phyloP scores from a whole-genome alignment of 495 filamentous ascomycete genomes.

The Podospora pseudocomata region DNA sequence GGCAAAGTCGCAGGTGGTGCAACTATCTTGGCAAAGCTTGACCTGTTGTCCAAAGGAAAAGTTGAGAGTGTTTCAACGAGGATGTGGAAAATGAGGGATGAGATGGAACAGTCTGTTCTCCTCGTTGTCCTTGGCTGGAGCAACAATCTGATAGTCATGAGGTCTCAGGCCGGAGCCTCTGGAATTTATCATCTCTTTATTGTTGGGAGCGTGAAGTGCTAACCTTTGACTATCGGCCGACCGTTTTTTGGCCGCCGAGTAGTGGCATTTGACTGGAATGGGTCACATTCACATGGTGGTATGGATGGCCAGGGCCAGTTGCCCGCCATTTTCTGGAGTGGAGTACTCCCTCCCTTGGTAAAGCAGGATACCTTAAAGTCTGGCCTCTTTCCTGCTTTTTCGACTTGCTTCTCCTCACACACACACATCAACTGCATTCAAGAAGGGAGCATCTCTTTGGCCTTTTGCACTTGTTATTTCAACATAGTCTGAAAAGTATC shows the following conservation, averaged over 20 bases:
- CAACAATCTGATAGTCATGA: neutral
- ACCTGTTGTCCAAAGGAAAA: neutral
- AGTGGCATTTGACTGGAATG: neutral
- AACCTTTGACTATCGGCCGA: neutral
- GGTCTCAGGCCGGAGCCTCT: neutral
- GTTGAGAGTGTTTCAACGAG: neutral
- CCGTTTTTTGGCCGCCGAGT: neutral
- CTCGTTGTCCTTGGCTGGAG: neutral
- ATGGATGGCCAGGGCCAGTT: neutral
- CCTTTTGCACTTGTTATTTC: neutral
- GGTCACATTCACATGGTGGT: neutral
- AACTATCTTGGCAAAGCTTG: neutral
- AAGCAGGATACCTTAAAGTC: neutral
- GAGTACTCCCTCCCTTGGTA: neutral
- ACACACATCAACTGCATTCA: neutral
- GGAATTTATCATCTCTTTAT: neutral
- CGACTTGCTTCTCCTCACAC: neutral
- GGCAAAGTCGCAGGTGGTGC: neutral
- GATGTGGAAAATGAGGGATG: neutral
- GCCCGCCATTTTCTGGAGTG: neutral
- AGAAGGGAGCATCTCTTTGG: neutral
- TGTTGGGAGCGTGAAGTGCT: neutral
- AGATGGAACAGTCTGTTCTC: neutral
- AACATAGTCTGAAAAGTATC: neutral
- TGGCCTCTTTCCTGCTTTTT: neutral